Percentiles rank a stretch among this genome's conserved stretches.
These are phyloP conservation scores for Corynespora cassiicola DNA, from an alignment of 2,329 filamentous ascomycete species.

Conservation along the genomic window DNA sequence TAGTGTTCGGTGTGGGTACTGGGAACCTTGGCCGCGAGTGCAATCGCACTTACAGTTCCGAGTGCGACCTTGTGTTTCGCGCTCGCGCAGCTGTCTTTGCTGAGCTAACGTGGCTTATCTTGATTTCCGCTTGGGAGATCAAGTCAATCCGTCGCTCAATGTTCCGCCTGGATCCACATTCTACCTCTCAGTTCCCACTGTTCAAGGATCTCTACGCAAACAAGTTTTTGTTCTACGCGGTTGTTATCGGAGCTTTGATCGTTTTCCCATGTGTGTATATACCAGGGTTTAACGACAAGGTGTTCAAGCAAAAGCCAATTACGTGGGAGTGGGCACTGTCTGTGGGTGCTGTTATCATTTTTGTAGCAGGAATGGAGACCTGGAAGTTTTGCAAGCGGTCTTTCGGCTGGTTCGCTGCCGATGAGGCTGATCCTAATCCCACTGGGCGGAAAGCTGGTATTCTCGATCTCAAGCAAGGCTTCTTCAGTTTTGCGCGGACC, in stretches of 20 bases:
- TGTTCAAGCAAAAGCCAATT: constrained; percentile 31
- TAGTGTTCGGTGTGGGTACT: constrained; percentile 42
- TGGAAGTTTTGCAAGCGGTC: constrained; percentile 27
- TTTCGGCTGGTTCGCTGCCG: constrained; percentile 20
- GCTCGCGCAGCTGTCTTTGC: constrained; percentile 29
- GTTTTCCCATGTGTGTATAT: constrained; percentile 62
- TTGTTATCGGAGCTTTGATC: constrained; percentile 63
- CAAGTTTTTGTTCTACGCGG: constrained; percentile 65
- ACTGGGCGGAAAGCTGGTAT: constrained; percentile 5
- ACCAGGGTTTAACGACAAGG: constrained; percentile 26
- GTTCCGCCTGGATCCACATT: constrained; percentile 25
- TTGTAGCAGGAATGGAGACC: constrained; percentile 23
- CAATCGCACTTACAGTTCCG: constrained; percentile 33
- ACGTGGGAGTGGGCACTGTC: constrained; percentile 27
- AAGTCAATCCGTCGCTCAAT: constrained; percentile 25
- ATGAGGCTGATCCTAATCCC: constrained; percentile 14
- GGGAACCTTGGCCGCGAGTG: constrained; percentile 39
- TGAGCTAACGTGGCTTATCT: constrained; percentile 25
- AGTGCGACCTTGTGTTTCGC: constrained; percentile 40
- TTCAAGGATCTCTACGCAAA: constrained; percentile 25
- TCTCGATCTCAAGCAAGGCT: constrained; percentile 21
- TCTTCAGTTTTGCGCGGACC: constrained; percentile 25
- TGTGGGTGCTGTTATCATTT: constrained; percentile 20
- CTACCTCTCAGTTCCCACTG: constrained; percentile 17
- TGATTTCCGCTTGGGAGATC: constrained; percentile 31